Evolutionary conservation across 768 basidiomycete genomes (phyloP).

Genomic region (Mycena vulgaris): DNA sequence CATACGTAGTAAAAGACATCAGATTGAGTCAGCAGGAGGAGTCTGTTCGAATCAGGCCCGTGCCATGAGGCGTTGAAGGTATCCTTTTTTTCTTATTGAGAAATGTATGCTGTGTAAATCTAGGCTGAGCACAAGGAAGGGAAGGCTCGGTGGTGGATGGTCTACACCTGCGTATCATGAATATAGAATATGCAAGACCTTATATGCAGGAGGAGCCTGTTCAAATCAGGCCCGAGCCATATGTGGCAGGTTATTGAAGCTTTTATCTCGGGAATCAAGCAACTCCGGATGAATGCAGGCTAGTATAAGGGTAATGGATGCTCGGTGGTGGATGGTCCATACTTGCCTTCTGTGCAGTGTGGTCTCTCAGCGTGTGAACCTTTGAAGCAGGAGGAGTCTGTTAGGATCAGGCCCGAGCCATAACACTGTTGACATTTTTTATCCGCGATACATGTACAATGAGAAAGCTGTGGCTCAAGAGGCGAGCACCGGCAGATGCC

Average conservation of each 20-base stretch:
- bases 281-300: no score
- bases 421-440: background rate
- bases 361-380: no score
- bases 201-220: background rate
- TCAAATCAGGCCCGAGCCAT: background rate
- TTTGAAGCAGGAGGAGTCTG: conserved; percentile 2
- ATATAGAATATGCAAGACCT: background rate
- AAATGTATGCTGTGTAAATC: background rate
- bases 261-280: background rate
- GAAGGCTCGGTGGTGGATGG: conserved; percentile 1
- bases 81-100: background rate
- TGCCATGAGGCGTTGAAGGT: background rate
- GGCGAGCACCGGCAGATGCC: no score
- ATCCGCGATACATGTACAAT: background rate
- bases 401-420: conserved; percentile 10
- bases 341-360: background rate
- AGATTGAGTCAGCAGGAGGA: background rate
- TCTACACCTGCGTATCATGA: background rate
- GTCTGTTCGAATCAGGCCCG: conserved; percentile 5
- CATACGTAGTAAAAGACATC: no score
- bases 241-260: background rate
- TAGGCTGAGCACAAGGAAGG: background rate
- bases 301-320: background rate
- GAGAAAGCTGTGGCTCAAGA: background rate
- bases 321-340: background rate